Percentiles rank a stretch among this genome's conserved stretches.
phyloP scores from a whole-genome alignment of 331 rosid genomes.

The Telfairia occidentalis region DNA sequence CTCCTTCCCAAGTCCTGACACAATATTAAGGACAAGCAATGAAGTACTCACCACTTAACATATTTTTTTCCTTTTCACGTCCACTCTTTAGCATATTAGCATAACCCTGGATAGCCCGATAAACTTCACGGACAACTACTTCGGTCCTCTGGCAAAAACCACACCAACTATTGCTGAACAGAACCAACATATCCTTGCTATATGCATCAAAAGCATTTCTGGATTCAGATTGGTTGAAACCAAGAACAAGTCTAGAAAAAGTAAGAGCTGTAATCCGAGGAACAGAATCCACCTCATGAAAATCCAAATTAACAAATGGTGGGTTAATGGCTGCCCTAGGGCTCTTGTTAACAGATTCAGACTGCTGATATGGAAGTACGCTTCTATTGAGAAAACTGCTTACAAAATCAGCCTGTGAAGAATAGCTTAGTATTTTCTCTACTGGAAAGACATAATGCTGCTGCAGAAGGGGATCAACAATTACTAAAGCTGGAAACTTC shows the following conservation, averaged over 20 bases:
- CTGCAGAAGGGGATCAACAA: conserved; percentile 67
- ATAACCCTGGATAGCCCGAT: conserved; percentile 54
- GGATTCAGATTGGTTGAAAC: conserved; percentile 50
- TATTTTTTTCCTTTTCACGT: conserved; percentile 25
- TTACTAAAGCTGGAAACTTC: conserved; percentile 55
- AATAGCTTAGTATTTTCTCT: conserved; percentile 34
- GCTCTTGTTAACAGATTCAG: conserved; percentile 33
- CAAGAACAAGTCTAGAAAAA: conserved; percentile 58
- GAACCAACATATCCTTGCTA: conserved; percentile 74
- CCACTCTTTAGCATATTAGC: conserved; percentile 31
- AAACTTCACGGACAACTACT: conserved; percentile 65
- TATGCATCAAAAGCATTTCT: conserved; percentile 29
- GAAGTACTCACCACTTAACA: conserved; percentile 33
- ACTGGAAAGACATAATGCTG: conserved; percentile 59
- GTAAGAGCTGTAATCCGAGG: conserved; percentile 54
- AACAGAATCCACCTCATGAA: conserved; percentile 74
- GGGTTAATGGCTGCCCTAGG: conserved; percentile 52
- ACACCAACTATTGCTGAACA: conserved; percentile 93
- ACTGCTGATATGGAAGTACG: conserved; percentile 54
- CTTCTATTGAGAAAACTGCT: conserved; percentile 52
- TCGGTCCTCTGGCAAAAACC: conserved; percentile 89
- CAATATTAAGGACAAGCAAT: conserved; percentile 15
- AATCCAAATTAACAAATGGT: conserved; percentile 83
- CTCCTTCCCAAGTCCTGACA: background rate
- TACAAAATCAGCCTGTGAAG: conserved; percentile 50